Percentiles rank a stretch among this genome's conserved stretches.
These are phyloP conservation scores for Mycena sanguinolenta DNA, from an alignment of 768 basidiomycete species.

Conservation along the genomic window DNA sequence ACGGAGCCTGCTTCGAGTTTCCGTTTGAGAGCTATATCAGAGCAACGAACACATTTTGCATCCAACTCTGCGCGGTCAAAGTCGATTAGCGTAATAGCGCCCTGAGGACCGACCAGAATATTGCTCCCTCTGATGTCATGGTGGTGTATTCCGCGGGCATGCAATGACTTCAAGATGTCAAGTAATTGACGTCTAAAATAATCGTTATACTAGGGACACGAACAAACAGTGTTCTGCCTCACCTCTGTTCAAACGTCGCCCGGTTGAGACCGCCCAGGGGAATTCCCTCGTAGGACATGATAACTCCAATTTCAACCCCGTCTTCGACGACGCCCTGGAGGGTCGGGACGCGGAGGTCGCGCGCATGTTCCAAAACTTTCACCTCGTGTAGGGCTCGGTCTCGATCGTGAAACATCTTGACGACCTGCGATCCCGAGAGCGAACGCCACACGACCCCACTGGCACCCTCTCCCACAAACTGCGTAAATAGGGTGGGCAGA, in stretches of 20 bases:
- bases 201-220: neutral
- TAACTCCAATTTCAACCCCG: conserved; percentile 7
- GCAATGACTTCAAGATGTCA: conserved; percentile 3
- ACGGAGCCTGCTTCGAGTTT: conserved; percentile 14
- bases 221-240: conserved; percentile 9
- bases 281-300: conserved; percentile 19
- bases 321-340: no score
- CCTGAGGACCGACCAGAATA: neutral
- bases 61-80: conserved; percentile 19
- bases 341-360: conserved; percentile 11
- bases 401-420: conserved; percentile 18
- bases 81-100: conserved; percentile 6
- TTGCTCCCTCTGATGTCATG: conserved; percentile 18
- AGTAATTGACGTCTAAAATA: conserved; percentile 10
- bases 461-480: conserved; percentile 15
- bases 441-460: conserved; percentile 14
- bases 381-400: conserved; percentile 13
- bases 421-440: conserved; percentile 11
- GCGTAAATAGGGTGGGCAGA: no score
- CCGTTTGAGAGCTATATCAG: conserved; percentile 14
- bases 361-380: conserved; percentile 6
- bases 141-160: conserved; percentile 16
- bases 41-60: neutral
- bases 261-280: conserved; percentile 11
- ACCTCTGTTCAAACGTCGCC: conserved; percentile 14